Evolutionary conservation across 139 green algal species (phyloP), one percentile per base, ranked within the genome.

Genomic region (Desmodesmus armatus): DNA sequence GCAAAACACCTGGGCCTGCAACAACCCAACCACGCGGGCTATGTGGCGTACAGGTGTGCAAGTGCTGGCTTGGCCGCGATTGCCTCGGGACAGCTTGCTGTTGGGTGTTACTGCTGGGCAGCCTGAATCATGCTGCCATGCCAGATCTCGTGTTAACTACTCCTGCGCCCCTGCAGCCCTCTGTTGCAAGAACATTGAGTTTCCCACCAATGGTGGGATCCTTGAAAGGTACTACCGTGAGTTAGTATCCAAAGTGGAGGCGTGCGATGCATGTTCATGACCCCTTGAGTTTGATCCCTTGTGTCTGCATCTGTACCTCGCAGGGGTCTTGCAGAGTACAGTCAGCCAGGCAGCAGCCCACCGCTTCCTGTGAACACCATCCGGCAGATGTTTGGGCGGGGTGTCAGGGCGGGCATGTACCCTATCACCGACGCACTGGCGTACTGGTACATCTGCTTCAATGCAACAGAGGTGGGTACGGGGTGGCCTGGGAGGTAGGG

Each of bases 401-500:
- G 79, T 43, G 78, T 92, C 15, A 74, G 93, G 5, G 90, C 91
- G 0, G 94, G 94, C 41, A 91, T 94, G 85, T 96, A 96, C 71
- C 92, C 91, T 0, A 47, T 96, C 37, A 84, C 55, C 5, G 85
- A 86, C 44, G 63, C 49, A 0, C 82, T 94, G 67, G 47, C 92
- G 23, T 96, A 96, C 89, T 96, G 93, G 93, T 96, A 95, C 85
- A 83, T 87, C 31, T 87, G 76, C 69, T 90, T 87, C 87, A 93
- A 91, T 47, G 77, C 80, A 3, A 25, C 60, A 3, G 79, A 88
- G 67, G 86, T 76, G 31, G 35, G 55, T 39, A n/a, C 4, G 55
- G 40, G 7, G 17, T 33, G 58, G n/a, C 21, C 37, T 25, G 21
- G 11, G 39, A 40, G 55, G 70, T 40, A n/a, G n/a, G n/a, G n/a